A percentile compares a stretch with the other conserved stretches of the same genome.
These are phyloP conservation scores for Gracilaria vermiculophylla DNA, from an alignment of 23 red algal species.

Conservation along the genomic window DNA sequence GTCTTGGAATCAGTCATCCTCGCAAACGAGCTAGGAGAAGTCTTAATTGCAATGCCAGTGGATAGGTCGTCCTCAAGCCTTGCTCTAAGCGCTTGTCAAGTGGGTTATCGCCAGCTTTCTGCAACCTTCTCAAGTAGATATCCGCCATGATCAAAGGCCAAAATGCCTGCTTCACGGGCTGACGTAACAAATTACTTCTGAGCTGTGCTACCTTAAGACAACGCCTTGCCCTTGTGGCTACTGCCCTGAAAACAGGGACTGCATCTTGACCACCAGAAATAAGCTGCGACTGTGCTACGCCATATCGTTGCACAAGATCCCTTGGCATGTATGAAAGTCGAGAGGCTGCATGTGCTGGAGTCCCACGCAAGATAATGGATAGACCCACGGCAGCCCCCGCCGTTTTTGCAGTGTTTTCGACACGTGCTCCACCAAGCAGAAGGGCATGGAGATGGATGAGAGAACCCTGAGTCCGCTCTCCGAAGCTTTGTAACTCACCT, in stretches of 20 bases:
- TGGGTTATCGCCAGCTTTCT: slow-evolving; percentile 45
- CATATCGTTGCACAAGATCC: slow-evolving; percentile 21
- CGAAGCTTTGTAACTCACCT: background rate
- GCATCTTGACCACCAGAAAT: slow-evolving; percentile 1
- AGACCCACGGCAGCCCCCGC: slow-evolving; percentile 54
- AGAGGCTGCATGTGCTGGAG: slow-evolving; percentile 39
- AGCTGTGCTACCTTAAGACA: slow-evolving; percentile 1
- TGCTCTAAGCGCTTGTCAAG: slow-evolving; percentile 28
- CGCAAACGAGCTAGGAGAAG: slow-evolving; percentile 26
- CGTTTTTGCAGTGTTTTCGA: background rate
- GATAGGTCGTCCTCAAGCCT: slow-evolving; percentile 40
- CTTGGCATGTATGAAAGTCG: slow-evolving; percentile 69
- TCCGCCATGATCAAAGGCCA: slow-evolving; percentile 48
- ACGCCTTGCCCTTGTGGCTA: slow-evolving; percentile 21
- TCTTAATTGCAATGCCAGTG: slow-evolving; percentile 30
- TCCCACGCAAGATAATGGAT: slow-evolving; percentile 59
- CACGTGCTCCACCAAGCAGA: slow-evolving; percentile 6
- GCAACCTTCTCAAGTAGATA: slow-evolving; percentile 44
- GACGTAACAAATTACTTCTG: background rate
- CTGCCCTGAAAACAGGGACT: slow-evolving; percentile 14
- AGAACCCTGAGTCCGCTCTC: slow-evolving; percentile 18
- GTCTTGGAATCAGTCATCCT: background rate
- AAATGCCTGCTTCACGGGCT: slow-evolving; percentile 5
- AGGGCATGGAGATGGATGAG: slow-evolving; percentile 50
- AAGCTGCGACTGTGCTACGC: slow-evolving; percentile 6